phyloP scores from a whole-genome alignment of 805 yeast genomes.

The Kazachstania kunashirensis region DNA sequence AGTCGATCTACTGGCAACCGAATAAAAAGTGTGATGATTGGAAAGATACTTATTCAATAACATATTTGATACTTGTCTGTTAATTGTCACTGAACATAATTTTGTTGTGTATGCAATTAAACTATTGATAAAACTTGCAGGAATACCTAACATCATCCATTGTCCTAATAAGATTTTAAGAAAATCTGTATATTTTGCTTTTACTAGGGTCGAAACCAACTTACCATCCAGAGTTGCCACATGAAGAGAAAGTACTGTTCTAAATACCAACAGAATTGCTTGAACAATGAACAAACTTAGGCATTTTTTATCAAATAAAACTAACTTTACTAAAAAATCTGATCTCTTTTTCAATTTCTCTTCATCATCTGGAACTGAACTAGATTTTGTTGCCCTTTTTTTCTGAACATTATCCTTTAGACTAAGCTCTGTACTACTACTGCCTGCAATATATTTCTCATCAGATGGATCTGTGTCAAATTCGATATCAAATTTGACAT shows the following conservation, averaged over 20 bases:
- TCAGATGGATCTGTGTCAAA: constrained; percentile 3
- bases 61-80: constrained; percentile 53
- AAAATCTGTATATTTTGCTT: constrained; percentile 57
- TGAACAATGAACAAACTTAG: constrained; percentile 37
- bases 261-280: constrained; percentile 46
- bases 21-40: constrained; percentile 30
- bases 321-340: constrained; percentile 21
- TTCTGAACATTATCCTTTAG: neutral
- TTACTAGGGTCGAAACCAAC: constrained; percentile 71
- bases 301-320: constrained; percentile 24
- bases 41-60: constrained; percentile 68
- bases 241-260: constrained; percentile 68
- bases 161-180: constrained; percentile 45
- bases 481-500: constrained; percentile 7
- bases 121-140: constrained; percentile 74
- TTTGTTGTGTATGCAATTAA: constrained; percentile 52
- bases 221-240: constrained; percentile 83
- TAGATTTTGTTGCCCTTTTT: neutral
- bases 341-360: constrained; percentile 5
- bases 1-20: constrained; percentile 13
- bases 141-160: constrained; percentile 82
- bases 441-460: constrained; percentile 5
- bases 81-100: constrained; percentile 46
- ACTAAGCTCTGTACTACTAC: neutral
- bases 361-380: neutral